Percentiles rank a stretch among this genome's conserved stretches.
Evolutionary conservation across 306 rosid species (phyloP).

Genomic region (Amphicarpaea edgeworthii): DNA sequence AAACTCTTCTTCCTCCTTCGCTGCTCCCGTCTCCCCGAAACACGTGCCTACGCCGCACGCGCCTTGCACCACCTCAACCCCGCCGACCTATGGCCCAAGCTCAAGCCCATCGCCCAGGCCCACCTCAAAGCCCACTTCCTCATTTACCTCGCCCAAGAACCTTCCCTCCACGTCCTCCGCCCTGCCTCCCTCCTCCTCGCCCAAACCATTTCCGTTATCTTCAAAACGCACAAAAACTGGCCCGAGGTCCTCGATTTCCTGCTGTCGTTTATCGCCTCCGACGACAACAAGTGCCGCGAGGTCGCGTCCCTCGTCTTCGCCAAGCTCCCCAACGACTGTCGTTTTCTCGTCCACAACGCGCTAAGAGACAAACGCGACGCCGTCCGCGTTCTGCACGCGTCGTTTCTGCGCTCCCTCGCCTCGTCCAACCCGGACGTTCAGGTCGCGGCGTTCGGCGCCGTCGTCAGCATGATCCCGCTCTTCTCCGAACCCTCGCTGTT

Average conservation of each 20-base stretch:
- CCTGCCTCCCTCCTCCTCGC: conserved; percentile 35
- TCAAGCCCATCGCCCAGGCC: conserved; percentile 41
- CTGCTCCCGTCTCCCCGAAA: background rate
- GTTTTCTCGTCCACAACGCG: background rate
- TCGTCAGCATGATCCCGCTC: conserved; percentile 22
- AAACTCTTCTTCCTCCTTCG: conserved; percentile 49
- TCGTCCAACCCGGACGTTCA: conserved; percentile 42
- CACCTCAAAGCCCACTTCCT: conserved; percentile 45
- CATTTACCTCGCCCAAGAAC: conserved; percentile 35
- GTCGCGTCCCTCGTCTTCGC: conserved; percentile 39
- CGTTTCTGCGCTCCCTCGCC: conserved; percentile 15
- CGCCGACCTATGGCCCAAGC: conserved; percentile 41
- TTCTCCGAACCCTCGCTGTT: conserved; percentile 47
- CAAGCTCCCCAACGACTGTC: conserved; percentile 7
- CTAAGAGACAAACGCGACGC: background rate
- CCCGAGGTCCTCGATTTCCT: conserved; percentile 42
- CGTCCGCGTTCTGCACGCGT: conserved; percentile 1
- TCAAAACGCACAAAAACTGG: conserved; percentile 35
- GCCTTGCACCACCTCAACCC: conserved; percentile 31
- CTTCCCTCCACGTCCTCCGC: conserved; percentile 43
- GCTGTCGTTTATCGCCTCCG: background rate
- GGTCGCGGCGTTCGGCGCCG: conserved; percentile 44
- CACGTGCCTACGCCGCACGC: conserved; percentile 51
- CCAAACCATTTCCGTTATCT: conserved; percentile 37
- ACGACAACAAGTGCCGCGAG: conserved; percentile 36